Evolutionary conservation across 164 flowering plant species (phyloP).

Genomic region (Chimonanthus salicifolius): DNA sequence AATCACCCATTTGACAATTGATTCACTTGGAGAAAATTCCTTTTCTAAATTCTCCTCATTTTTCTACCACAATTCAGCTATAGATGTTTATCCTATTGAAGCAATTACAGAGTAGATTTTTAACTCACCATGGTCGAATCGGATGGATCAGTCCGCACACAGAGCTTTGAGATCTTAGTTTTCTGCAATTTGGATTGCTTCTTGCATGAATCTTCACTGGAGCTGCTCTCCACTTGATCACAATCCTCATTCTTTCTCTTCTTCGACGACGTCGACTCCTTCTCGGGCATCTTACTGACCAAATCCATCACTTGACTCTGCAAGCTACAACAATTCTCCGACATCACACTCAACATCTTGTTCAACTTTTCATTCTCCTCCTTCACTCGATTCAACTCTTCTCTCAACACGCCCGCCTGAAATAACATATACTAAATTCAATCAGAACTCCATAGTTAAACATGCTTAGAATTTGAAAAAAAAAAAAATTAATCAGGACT

Average conservation of each 20-base stretch:
- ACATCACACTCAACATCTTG: slow-evolving; percentile 7
- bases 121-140: slow-evolving; percentile 57
- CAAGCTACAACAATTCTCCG: slow-evolving; percentile 5
- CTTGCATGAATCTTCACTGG: slow-evolving; percentile 45
- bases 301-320: slow-evolving; percentile 3
- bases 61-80: no score
- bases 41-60: no score
- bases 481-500: not conserved
- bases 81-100: no score
- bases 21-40: no score
- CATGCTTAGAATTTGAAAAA: not conserved
- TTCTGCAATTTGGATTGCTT: slow-evolving; percentile 30
- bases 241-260: slow-evolving; percentile 32
- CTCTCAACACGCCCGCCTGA: slow-evolving; percentile 6
- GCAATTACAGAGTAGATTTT: no score
- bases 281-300: not conserved
- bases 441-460: not conserved
- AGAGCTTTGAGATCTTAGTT: slow-evolving; percentile 38
- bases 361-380: slow-evolving; percentile 7
- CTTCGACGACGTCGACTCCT: slow-evolving; percentile 9
- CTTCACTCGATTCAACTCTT: slow-evolving; percentile 3
- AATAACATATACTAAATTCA: not conserved
- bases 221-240: slow-evolving; percentile 33
- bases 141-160: slow-evolving; percentile 35
- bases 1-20: no score